Conservation (phyloP, 805 yeast species). For the Yueomyces sp. region DNA sequence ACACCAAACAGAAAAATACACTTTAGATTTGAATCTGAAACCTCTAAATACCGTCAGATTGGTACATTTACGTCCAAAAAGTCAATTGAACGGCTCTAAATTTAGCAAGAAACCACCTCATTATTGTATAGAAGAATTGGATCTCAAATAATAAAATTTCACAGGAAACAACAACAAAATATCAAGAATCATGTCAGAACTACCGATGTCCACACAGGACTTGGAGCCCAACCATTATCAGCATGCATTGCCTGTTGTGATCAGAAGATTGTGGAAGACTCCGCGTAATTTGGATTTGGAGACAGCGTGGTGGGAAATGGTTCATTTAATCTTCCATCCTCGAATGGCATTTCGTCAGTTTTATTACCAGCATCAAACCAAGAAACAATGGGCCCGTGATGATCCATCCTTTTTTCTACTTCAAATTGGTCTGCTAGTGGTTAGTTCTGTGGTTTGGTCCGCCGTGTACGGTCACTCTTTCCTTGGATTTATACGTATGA, state of each 20-base stretch:
- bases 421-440: constrained; percentile 46
- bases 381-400: constrained; percentile 74
- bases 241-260: constrained; percentile 20
- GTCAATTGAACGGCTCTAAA: too few species aligned
- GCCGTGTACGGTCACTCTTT: constrained; percentile 59
- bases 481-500: constrained; percentile 44
- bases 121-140: too few species aligned
- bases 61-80: too few species aligned
- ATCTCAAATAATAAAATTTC: too few species aligned
- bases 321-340: constrained; percentile 60
- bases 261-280: constrained; percentile 46
- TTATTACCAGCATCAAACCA: constrained; percentile 71
- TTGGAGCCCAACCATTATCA: background rate
- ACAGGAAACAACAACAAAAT: too few species aligned
- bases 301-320: constrained; percentile 85
- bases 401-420: constrained; percentile 81
- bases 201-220: constrained; percentile 2
- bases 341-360: constrained; percentile 70
- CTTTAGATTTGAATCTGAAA: too few species aligned
- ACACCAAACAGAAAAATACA: too few species aligned
- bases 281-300: constrained; percentile 73
- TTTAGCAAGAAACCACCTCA: too few species aligned
- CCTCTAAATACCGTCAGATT: too few species aligned
- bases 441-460: constrained; percentile 87
- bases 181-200: background rate